Percentiles rank a stretch among this genome's conserved stretches.
Conservation (phyloP, 352 stramenopile genomes). For the Pythium insidiosum region DNA sequence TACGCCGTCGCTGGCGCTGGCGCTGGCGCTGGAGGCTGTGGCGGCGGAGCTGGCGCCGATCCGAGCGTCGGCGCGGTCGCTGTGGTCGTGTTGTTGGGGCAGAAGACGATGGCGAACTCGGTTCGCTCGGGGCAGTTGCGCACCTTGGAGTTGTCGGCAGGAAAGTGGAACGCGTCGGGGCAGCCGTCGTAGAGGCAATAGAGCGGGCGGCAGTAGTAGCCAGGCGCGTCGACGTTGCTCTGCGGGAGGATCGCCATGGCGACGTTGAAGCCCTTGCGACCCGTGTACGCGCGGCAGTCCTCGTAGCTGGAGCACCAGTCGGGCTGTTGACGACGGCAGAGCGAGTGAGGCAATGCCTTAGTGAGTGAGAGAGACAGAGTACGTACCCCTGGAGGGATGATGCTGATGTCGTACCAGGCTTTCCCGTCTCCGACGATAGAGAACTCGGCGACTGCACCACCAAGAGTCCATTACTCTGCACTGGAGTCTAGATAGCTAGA, state of each 20-base stretch:
- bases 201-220: constrained; percentile 22
- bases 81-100: constrained; percentile 9
- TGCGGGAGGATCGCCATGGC: constrained; percentile 20
- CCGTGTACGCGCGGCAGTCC: constrained; percentile 11
- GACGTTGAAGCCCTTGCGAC: constrained; percentile 32
- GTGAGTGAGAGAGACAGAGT: background rate
- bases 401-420: constrained; percentile 27
- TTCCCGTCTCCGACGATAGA: constrained; percentile 8
- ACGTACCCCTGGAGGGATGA: constrained; percentile 20
- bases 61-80: background rate
- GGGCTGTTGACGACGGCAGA: constrained; percentile 3
- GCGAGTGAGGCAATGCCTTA: background rate
- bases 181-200: constrained; percentile 18
- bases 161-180: constrained; percentile 20
- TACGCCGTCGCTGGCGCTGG: background rate
- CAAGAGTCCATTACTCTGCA: too few species aligned
- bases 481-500: background rate
- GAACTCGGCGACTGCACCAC: constrained; percentile 16
- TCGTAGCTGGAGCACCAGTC: constrained; percentile 19
- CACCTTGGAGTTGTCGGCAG: constrained; percentile 21
- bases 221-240: constrained; percentile 13
- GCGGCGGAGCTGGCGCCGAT: background rate
- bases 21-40: background rate
- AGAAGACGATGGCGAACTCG: constrained; percentile 29
- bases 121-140: constrained; percentile 22